Percentiles rank a stretch among this genome's conserved stretches.
Evolutionary conservation across 331 rosid genomes (phyloP).

Genomic region (Cucumis variabilis): DNA sequence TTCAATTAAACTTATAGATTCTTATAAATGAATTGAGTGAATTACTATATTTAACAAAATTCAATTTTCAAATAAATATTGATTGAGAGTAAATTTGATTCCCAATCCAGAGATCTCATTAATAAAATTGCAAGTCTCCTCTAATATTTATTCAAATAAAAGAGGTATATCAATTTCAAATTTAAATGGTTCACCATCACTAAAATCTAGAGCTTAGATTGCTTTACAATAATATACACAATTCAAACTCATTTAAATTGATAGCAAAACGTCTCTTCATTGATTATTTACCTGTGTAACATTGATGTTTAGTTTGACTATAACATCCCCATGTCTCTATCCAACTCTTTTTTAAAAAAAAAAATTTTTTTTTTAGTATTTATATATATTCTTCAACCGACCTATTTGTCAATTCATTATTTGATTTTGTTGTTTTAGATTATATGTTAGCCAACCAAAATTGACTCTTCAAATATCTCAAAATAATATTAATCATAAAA

Average conservation of each 20-base stretch:
- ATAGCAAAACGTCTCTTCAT: not conserved
- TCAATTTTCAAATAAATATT: too few species aligned
- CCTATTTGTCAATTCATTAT: not conserved
- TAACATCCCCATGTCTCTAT: not conserved
- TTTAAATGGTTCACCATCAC: not conserved
- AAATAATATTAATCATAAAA: not conserved
- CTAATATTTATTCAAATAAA: too few species aligned
- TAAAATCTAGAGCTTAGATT: not conserved
- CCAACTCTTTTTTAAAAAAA: not conserved
- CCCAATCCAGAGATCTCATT: too few species aligned
- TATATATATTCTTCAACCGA: not conserved
- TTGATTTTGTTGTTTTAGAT: not conserved
- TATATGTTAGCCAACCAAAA: not conserved
- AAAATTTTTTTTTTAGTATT: too few species aligned
- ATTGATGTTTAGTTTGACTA: not conserved
- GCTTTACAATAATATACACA: not conserved
- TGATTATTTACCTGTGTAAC: not conserved
- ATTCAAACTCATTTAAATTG: not conserved
- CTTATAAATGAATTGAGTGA: too few species aligned
- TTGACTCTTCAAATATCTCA: not conserved
- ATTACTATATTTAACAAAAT: too few species aligned
- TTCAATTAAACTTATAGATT: too few species aligned
- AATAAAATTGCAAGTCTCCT: too few species aligned
- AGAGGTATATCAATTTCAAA: too few species aligned
- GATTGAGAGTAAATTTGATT: too few species aligned